Evolutionary conservation across 1,284 basidiomycete species (phyloP), one percentile per base, ranked within the genome.

Genomic region (Fomitopsis pinicola): DNA sequence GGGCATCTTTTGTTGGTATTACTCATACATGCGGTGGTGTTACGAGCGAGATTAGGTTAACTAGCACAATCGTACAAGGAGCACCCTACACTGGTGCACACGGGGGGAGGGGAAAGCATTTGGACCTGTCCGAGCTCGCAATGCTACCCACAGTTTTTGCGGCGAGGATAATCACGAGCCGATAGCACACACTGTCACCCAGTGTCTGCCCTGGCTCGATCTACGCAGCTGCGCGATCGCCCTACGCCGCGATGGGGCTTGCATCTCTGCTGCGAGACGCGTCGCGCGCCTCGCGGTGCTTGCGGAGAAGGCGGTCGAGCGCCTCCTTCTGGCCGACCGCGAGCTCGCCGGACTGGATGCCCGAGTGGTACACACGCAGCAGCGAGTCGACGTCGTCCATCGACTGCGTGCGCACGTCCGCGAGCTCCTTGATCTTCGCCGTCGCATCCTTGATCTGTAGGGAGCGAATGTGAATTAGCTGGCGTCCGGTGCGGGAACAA

Each of bases 381-480:
- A 99, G 89, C 44, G 92, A 93, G 77, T 99, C 97, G 64, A 99
- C 97, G 74, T 99, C 97, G 74, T 99, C 97, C 92, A 99, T 98
- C 26, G 93, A 94, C 77, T 99, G 97, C 35, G 96, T 98, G 67
- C 94, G 90, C 59, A 99, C 94, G 72, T 99, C 97, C 22, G 97
- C 97, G 62, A 99, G 89, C 78, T 98, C 94, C 88, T 99, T 99
- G 84, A 99, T 98, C 87, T 98, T 98, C 77, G 91, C 89, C 1
- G 97, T 99, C 44, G 95, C 96, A 71, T 98, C 96, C 89, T 99
- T 97, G 83, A 97, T 82, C 85, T 90, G 54, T 56, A 65, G 26
- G 46, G 60, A 57, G 3, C 28, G 48, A 30, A 66, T 42, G 42
- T 44, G 55, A 44, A 54, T 46, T 52, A 50, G 26, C 53, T 36